Evolutionary conservation across 139 green algal genomes (phyloP), one percentile per base, ranked within the genome.

Genomic region (Coelastrella sp.): DNA sequence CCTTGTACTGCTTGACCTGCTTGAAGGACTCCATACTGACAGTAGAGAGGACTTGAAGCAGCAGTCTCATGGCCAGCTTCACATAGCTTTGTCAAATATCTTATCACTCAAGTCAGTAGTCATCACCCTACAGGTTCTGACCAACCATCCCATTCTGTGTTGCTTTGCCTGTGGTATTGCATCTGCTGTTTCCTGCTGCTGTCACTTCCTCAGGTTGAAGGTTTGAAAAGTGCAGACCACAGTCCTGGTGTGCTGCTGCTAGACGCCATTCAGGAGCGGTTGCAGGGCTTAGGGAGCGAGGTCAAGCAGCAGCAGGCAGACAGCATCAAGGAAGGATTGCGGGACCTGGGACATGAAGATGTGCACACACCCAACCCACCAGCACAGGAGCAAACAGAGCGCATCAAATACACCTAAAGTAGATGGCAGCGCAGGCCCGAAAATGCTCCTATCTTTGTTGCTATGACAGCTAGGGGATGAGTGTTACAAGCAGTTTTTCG

Each of bases 331-430:
- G n/a, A 87, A 24, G 63, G 61, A 5, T 25, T 87, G 61, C 24
- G 27, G 14, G 25, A 78, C 11, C 63, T 87, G 25, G 82, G 82
- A 7, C 82, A 61, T 58, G 66, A 74, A 27, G 82, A 74, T 25
- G 66, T 74, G 22, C n/a, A 56, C 11, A 7, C 27, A 68, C 65
- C 24, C 6, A 66, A 63, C 14, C 57, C 63, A 19, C 14, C 20
- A 10, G 4, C 25, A 61, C 63, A 87, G 63, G n/a, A 63, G 12
- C 82, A 87, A 63, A 27, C 61, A 65, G 82, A 87, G 25, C 82
- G 82, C 17, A 87, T 87, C 82, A 87, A 87, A 15, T 87, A 87
- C 82, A 87, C 63, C 7, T 87, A 27, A 87, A 57, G 8, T 49
- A 49, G 35, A 49, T 49, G 35, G 12, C 15, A 35, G 0, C 35